Percentiles rank a stretch among this genome's conserved stretches.
These are phyloP conservation scores for Metschnikowia sp. DNA, from an alignment of 805 yeast species.

Conservation along the genomic window DNA sequence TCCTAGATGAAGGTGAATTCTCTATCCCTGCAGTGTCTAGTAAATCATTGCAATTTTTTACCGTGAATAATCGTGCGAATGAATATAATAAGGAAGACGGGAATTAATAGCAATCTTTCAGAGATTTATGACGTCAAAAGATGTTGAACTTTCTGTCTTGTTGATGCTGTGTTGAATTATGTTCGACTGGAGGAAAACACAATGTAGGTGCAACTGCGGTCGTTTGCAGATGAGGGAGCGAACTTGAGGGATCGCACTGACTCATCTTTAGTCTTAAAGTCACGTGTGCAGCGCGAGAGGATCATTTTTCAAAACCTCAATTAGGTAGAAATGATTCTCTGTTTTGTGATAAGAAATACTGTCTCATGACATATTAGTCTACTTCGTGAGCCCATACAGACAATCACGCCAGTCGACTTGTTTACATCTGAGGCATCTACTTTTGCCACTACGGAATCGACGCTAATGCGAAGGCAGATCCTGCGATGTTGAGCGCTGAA, in stretches of 20 bases:
- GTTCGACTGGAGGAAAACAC: slow-evolving; percentile 3
- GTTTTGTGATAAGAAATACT: too few species aligned
- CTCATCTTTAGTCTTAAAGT: neutral
- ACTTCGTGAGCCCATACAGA: too few species aligned
- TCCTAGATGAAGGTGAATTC: neutral
- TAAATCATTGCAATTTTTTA: slow-evolving; percentile 4
- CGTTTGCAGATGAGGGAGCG: neutral
- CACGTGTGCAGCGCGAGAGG: neutral
- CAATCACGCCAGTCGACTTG: too few species aligned
- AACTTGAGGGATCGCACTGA: neutral
- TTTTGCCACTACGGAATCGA: too few species aligned
- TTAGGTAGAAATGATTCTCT: too few species aligned
- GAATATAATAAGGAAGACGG: neutral
- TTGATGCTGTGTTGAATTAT: slow-evolving; percentile 1
- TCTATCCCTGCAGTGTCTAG: slow-evolving; percentile 3
- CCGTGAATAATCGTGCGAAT: neutral
- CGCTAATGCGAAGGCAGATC: too few species aligned
- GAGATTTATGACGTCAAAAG: neutral
- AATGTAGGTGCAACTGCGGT: neutral
- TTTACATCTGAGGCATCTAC: too few species aligned
- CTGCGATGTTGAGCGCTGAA: too few species aligned
- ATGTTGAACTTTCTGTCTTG: slow-evolving; percentile 6
- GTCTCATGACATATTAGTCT: too few species aligned
- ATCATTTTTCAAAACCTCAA: neutral
- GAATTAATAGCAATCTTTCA: neutral